A percentile compares a stretch with the other conserved stretches of the same genome.
These are phyloP conservation scores for Myxozyma nipponensis DNA, from an alignment of 805 yeast genomes.

Conservation along the genomic window DNA sequence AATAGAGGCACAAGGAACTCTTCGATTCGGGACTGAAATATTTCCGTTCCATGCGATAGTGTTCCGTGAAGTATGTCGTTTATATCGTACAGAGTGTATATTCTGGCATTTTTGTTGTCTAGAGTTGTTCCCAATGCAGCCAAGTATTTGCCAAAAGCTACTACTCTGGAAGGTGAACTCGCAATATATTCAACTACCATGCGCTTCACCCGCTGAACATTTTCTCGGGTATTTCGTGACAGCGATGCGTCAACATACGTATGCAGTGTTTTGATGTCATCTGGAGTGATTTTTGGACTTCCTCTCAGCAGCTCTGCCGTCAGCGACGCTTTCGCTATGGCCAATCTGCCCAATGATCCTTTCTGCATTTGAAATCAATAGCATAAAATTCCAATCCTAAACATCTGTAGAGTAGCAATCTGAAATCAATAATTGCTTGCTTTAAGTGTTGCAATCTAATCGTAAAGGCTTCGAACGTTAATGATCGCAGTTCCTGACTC, in stretches of 20 bases:
- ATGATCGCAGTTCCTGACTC: no score
- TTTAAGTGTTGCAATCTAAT: no score
- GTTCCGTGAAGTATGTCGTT: constrained; percentile 22
- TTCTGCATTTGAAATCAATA: no score
- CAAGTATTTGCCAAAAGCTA: constrained; percentile 19
- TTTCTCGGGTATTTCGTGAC: constrained; percentile 4
- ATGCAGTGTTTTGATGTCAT: constrained; percentile 9
- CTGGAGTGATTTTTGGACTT: constrained; percentile 6
- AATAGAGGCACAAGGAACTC: constrained; percentile 11
- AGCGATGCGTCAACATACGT: constrained; percentile 11
- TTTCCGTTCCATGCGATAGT: not conserved
- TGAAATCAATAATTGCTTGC: no score
- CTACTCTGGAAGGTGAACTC: not conserved
- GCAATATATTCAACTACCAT: constrained; percentile 5
- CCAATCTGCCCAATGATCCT: constrained; percentile 9
- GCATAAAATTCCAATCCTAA: no score
- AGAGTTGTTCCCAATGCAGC: constrained; percentile 3
- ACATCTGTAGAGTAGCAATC: no score
- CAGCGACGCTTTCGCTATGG: constrained; percentile 18
- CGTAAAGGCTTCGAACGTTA: no score
- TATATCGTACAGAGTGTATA: constrained; percentile 22
- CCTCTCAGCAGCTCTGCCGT: constrained; percentile 19
- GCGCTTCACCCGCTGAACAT: constrained; percentile 9
- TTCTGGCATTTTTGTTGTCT: constrained; percentile 8
- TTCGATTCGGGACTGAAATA: constrained; percentile 5